phyloP scores from a whole-genome alignment of 192 early-diverging fungal genomes.

The Chytriomyces sp. region DNA sequence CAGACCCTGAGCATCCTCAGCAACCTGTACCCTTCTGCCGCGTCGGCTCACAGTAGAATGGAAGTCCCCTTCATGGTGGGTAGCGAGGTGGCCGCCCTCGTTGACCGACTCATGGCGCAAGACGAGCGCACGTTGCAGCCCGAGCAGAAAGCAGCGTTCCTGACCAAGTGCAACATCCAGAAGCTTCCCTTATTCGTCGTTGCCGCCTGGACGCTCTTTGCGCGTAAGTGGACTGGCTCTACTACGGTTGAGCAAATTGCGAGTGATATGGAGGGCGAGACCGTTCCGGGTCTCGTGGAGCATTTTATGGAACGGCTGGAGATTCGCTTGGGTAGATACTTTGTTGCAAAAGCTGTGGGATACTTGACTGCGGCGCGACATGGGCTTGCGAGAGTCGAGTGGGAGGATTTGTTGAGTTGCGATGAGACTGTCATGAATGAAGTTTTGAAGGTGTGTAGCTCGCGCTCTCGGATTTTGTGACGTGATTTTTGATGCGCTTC shows the following conservation, averaged over 20 bases:
- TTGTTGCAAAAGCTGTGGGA: constrained; percentile 25
- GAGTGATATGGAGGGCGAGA: constrained; percentile 14
- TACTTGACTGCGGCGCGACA: constrained; percentile 33
- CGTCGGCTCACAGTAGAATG: background rate
- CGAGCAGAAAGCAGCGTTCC: background rate
- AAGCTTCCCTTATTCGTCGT: constrained; percentile 23
- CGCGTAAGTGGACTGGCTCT: constrained; percentile 22
- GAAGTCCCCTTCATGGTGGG: constrained; percentile 24
- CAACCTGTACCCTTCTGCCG: constrained; percentile 9
- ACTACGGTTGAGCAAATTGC: background rate
- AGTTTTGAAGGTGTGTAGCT: constrained; percentile 28
- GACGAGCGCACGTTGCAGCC: background rate
- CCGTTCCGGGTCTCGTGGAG: constrained; percentile 27
- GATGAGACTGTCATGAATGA: constrained; percentile 37
- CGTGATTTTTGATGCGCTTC: background rate
- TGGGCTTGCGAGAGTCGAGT: constrained; percentile 19
- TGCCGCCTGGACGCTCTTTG: constrained; percentile 28
- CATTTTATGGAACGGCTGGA: constrained; percentile 32
- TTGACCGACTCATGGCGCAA: background rate
- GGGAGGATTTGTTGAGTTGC: constrained; percentile 32
- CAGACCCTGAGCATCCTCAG: constrained; percentile 17
- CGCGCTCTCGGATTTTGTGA: background rate
- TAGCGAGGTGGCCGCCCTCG: constrained; percentile 3
- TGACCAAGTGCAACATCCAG: constrained; percentile 14
- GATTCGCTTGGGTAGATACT: constrained; percentile 17